phyloP scores from a whole-genome alignment of 1,284 basidiomycete genomes.

The Pseudozyma pruni region DNA sequence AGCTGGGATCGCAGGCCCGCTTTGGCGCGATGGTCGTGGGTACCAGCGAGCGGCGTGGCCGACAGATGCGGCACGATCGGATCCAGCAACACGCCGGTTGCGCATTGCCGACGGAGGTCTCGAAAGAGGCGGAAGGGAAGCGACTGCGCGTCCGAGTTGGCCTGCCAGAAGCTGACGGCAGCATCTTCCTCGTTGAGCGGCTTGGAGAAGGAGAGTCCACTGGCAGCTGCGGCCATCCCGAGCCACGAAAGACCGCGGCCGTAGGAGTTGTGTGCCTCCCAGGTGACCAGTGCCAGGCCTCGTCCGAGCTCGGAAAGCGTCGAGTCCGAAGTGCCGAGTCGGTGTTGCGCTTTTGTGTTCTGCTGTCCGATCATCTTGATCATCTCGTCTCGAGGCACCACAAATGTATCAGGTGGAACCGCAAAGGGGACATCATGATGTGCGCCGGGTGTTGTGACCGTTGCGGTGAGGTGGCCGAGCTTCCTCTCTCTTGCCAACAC shows the following conservation, averaged over 20 bases:
- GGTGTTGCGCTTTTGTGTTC: slow-evolving; percentile 29
- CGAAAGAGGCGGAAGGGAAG: slow-evolving; percentile 39
- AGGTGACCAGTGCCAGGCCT: slow-evolving; percentile 37
- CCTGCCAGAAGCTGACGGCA: slow-evolving; percentile 33
- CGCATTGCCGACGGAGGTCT: slow-evolving; percentile 26
- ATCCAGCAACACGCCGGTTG: slow-evolving; percentile 43
- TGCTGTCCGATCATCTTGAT: slow-evolving; percentile 32
- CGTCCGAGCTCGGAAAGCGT: slow-evolving; percentile 28
- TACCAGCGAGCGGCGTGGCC: not conserved
- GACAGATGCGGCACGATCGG: slow-evolving; percentile 24
- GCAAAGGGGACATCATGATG: not conserved
- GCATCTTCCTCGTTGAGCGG: slow-evolving; percentile 39
- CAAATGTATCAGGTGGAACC: slow-evolving; percentile 36
- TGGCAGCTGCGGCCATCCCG: slow-evolving; percentile 39
- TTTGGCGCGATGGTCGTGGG: not conserved
- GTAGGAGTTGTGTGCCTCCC: slow-evolving; percentile 42
- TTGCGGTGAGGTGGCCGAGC: slow-evolving; percentile 14
- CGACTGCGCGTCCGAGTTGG: slow-evolving; percentile 38
- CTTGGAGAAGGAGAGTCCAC: slow-evolving; percentile 33
- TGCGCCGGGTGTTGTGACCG: slow-evolving; percentile 9
- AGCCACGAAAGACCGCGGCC: slow-evolving; percentile 46
- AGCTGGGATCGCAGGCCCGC: slow-evolving; percentile 12
- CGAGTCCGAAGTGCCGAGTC: slow-evolving; percentile 9
- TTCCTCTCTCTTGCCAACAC: slow-evolving; percentile 32
- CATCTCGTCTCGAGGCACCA: slow-evolving; percentile 38